Evolutionary conservation across 2,329 filamentous ascomycete genomes (phyloP).

Genomic region (Monosporascus sp.): DNA sequence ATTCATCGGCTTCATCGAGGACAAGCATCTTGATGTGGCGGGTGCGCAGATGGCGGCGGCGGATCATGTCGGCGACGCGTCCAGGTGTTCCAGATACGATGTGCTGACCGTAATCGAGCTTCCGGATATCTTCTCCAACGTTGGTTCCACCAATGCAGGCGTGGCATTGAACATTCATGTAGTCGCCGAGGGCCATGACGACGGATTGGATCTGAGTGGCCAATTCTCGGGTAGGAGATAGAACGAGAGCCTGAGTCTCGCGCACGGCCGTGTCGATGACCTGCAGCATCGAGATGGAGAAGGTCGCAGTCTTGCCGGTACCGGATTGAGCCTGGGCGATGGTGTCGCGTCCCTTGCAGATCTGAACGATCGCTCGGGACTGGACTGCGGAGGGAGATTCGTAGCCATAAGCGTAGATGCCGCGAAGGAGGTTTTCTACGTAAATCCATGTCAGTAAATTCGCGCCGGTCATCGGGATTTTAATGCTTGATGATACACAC

Average conservation of each 20-base stretch:
- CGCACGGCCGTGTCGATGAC: slow-evolving; percentile 91
- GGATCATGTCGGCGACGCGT: slow-evolving; percentile 69
- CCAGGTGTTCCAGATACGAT: slow-evolving; percentile 98
- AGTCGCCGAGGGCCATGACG: slow-evolving; percentile 98
- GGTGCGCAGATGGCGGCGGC: slow-evolving; percentile 51
- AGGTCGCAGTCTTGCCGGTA: slow-evolving; percentile 94
- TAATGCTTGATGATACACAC: slow-evolving; percentile 31
- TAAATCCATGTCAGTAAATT: slow-evolving; percentile 5
- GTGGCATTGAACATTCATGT: slow-evolving; percentile 99
- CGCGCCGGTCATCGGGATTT: not conserved
- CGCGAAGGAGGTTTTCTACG: slow-evolving; percentile 84
- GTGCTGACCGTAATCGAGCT: slow-evolving; percentile 95
- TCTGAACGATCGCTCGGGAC: slow-evolving; percentile 95
- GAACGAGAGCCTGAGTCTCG: slow-evolving; percentile 89
- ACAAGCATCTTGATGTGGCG: slow-evolving; percentile 62
- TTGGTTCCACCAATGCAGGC: slow-evolving; percentile 98
- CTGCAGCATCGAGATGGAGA: slow-evolving; percentile 93
- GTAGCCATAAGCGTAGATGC: slow-evolving; percentile 97
- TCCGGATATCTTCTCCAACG: slow-evolving; percentile 94
- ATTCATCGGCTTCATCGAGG: slow-evolving; percentile 57
- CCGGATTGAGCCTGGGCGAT: slow-evolving; percentile 97
- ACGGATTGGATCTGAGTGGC: slow-evolving; percentile 98
- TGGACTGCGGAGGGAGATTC: slow-evolving; percentile 97
- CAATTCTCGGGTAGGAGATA: slow-evolving; percentile 93
- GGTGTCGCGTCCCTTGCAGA: slow-evolving; percentile 98